Base-by-base conservation (phyloP, 495 filamentous ascomycete species). In the Neurospora terricola region DNA sequence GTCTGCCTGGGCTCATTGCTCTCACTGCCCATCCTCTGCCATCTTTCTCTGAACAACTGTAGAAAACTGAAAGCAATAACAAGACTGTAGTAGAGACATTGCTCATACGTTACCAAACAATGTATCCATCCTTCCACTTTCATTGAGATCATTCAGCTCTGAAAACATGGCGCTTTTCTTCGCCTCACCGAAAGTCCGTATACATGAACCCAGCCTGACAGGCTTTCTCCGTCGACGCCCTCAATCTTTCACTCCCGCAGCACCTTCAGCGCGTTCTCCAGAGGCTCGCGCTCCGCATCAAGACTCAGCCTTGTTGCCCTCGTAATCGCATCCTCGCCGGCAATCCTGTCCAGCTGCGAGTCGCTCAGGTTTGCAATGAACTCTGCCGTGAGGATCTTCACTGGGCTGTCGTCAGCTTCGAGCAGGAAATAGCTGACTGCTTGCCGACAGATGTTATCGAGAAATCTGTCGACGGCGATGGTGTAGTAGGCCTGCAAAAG, bases 401-500 rank as follows among this genome's bases (percentile, higher is more conserved):
- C 71, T 0, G 82, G 82, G 69, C 80, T 78, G 14, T 77, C 43
- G 3, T 75, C 38, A 0, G 77, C 76, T n/a, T 73, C 42, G 1
- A 84, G 78, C 12, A 84, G 75, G 70, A 73, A 76, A 68, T 84
- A 73, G 39, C 81, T 78, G 9, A 83, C 73, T 0, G 74, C 82
- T 62, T 80, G 80, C 18, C 75, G 75, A 73, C 82, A 87, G 18
- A 90, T 78, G 71, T 79, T 83, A 71, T 91, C 89, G 10, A 89
- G 82, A 69, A 91, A 90, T 1, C 86, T 81, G 71, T 86, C 87
- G 23, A 75, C 79, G 0, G 88, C 84, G 0, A 91, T 87, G 59
- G 87, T 86, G 80, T 92, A 91, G 76, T 92, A 92, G 3, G 85
- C 80, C 66, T 85, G 71, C 2, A 91, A 78, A 18, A 86, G 85